A percentile compares a stretch with the other conserved stretches of the same genome.
Conservation (phyloP, 371 early-diverging fungal genomes). For the Actinomortierella wolfii region DNA sequence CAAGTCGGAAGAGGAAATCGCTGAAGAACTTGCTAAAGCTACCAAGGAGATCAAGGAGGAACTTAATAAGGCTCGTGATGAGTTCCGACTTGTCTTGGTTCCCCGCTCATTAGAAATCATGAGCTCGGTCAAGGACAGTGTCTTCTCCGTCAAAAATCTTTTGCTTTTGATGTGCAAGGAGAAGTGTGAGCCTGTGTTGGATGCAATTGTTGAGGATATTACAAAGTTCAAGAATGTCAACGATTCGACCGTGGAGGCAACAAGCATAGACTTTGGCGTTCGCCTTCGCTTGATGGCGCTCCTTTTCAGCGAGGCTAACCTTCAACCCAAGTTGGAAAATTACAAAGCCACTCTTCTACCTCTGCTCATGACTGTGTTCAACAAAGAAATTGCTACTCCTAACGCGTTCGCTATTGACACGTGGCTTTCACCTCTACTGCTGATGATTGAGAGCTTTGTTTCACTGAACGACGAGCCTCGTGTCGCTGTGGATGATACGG, state of each 20-base stretch:
- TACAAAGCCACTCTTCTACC: conserved; percentile 47
- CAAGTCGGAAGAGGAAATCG: conserved; percentile 9
- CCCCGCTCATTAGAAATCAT: conserved; percentile 60
- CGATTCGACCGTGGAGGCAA: conserved; percentile 12
- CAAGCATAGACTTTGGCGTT: conserved; percentile 47
- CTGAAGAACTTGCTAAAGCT: conserved; percentile 29
- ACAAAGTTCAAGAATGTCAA: conserved; percentile 12
- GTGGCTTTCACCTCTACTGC: conserved; percentile 70
- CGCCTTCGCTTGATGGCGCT: conserved; percentile 71
- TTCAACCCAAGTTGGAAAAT: conserved; percentile 56
- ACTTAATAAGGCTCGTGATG: conserved; percentile 52
- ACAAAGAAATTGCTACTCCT: conserved; percentile 7
- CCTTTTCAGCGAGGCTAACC: conserved; percentile 58
- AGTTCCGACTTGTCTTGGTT: conserved; percentile 56
- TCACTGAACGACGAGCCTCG: conserved; percentile 70
- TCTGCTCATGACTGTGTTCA: conserved; percentile 53
- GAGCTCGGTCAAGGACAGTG: conserved; percentile 66
- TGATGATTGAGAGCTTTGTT: conserved; percentile 71
- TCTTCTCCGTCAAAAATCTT: conserved; percentile 75
- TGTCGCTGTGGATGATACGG: conserved; percentile 32
- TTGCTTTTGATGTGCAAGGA: conserved; percentile 55
- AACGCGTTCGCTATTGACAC: conserved; percentile 41
- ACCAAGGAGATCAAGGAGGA: conserved; percentile 47
- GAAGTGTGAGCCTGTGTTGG: conserved; percentile 51
- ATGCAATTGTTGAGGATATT: conserved; percentile 42